Evolutionary conservation across 2,329 filamentous ascomycete species (phyloP), one percentile per base, ranked within the genome.

Genomic region (Lecanicillium sp.): DNA sequence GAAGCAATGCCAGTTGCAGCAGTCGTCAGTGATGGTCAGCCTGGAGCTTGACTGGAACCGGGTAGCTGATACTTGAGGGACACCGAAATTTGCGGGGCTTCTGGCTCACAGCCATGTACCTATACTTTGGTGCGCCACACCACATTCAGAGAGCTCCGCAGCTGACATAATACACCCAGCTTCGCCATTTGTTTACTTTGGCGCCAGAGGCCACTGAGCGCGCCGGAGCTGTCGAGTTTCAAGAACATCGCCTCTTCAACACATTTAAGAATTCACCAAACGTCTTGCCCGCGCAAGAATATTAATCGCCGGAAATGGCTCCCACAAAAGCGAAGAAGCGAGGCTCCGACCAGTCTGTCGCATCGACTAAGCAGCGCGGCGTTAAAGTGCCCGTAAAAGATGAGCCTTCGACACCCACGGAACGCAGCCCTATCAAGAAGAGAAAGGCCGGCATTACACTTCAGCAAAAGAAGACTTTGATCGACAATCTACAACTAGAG

Each of bases 401-500:
- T 32, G 60, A 56, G 17, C 65, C 66, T 43, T 66, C 66, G 24
- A 69, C 71, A 52, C 68, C 65, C 26, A 63, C 58, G 53, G 65
- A 61, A 54, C 71, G 70, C 62, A 85, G 80, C 58, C 84, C 84
- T 2, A 74, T 77, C 47, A 84, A 77, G 66, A 85, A 78, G 67
- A 75, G 68, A 54, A 74, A 69, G 59, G 68, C 77, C 51, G 79
- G 75, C 36, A 77, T 91, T 53, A 83, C 81, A 3, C 64, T 79
- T 48, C 74, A 75, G 33, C 88, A 95, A 63, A 95, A 95, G 67
- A 87, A 93, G 66, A 85, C 86, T 10, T 71, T 95, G 44, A 84
- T 95, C 50, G 88, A 95, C 60, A 95, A 96, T 59, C 68, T 95
- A 32, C 88, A 95, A 62, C 75, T 95, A 33, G 90, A 96, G 67